Evolutionary conservation across 257 asterid genomes (phyloP).

Genomic region (Solanum pennellii): DNA sequence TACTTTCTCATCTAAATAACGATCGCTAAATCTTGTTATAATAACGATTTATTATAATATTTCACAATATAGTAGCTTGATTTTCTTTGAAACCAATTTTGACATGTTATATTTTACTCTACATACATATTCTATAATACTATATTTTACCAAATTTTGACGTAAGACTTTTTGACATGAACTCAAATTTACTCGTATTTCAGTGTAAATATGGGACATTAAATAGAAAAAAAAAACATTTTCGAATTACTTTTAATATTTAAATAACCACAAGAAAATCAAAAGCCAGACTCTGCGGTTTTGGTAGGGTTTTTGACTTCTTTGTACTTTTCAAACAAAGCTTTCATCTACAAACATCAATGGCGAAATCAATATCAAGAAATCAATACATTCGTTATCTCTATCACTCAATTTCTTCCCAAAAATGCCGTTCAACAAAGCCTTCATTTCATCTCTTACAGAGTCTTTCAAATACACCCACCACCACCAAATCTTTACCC

Average conservation of each 20-base stretch:
- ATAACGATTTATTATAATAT: no score
- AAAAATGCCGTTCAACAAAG: background rate
- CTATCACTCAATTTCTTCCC: background rate
- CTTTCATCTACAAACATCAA: background rate
- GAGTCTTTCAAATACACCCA: background rate
- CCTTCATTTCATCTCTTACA: background rate
- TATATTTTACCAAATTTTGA: no score
- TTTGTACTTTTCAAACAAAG: background rate
- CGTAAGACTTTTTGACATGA: no score
- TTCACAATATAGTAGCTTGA: background rate
- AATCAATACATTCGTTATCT: background rate
- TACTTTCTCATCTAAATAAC: background rate
- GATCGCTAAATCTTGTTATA: fast-evolving
- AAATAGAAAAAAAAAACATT: no score
- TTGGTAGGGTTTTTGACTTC: background rate
- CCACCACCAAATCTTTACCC: background rate
- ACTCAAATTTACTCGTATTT: no score
- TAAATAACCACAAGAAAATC: background rate
- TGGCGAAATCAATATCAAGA: conserved; percentile 1
- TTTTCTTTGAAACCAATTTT: background rate
- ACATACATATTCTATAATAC: no score
- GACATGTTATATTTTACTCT: background rate
- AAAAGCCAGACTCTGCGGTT: background rate
- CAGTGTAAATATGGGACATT: no score
- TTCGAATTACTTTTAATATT: background rate